Percentiles rank a stretch among this genome's conserved stretches.
phyloP scores from a whole-genome alignment of 116 monocot genomes.

The Zostera marina region DNA sequence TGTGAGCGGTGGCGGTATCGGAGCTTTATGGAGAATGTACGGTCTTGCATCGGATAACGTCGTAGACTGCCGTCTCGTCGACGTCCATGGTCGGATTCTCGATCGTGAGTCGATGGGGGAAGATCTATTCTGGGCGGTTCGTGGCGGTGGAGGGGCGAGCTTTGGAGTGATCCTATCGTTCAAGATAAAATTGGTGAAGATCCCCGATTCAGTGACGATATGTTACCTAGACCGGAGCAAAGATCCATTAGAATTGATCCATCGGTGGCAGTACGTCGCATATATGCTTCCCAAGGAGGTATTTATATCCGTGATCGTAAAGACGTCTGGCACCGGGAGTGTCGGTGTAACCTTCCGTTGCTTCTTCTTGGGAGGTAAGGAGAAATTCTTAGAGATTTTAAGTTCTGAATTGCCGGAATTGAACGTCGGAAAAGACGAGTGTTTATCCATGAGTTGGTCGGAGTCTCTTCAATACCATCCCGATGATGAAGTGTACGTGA shows the following conservation, averaged over 20 bases:
- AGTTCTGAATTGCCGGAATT: constrained; percentile 2
- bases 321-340: neutral
- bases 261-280: constrained; percentile 14
- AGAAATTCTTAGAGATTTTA: neutral
- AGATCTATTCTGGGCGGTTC: constrained; percentile 50
- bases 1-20: neutral
- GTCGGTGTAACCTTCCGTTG: neutral
- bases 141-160: constrained; percentile 41
- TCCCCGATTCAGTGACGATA: constrained; percentile 19
- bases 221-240: constrained; percentile 10
- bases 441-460: constrained; percentile 4
- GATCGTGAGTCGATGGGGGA: constrained; percentile 31
- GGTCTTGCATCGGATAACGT: constrained; percentile 35
- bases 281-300: neutral
- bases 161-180: constrained; percentile 21
- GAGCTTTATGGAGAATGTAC: constrained; percentile 25
- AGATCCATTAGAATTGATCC: constrained; percentile 6
- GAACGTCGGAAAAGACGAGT: neutral
- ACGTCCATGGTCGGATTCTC: constrained; percentile 16
- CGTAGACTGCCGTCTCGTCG: constrained; percentile 25
- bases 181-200: constrained; percentile 17
- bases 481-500: neutral
- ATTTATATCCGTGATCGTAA: neutral
- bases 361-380: constrained; percentile 4
- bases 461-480: neutral